Evolutionary conservation across 768 basidiomycete species (phyloP).

Genomic region (Termitomyces sp.): DNA sequence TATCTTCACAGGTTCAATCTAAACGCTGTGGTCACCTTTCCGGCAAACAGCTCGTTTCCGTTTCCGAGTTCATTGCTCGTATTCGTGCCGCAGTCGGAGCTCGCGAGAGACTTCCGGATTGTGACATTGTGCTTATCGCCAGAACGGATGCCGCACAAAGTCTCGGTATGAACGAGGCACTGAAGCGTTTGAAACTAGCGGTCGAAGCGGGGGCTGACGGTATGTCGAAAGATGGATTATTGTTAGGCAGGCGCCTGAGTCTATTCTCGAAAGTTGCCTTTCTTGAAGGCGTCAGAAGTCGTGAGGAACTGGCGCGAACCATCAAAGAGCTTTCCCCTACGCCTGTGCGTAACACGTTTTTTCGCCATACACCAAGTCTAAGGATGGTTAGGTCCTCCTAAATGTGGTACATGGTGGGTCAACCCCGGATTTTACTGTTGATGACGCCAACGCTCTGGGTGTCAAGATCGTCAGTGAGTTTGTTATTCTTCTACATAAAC

Average conservation of each 20-base stretch:
- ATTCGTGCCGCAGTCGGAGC: slow-evolving; percentile 51
- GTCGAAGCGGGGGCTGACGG: slow-evolving; percentile 41
- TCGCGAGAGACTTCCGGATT: slow-evolving; percentile 43
- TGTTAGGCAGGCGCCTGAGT: background rate
- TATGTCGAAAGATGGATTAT: slow-evolving; percentile 17
- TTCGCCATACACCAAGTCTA: background rate
- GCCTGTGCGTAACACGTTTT: slow-evolving; percentile 22
- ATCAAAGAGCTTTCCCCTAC: slow-evolving; percentile 37
- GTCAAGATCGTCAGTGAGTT: slow-evolving; percentile 38
- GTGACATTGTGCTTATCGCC: slow-evolving; percentile 48
- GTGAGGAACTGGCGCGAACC: slow-evolving; percentile 38
- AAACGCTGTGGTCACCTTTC: slow-evolving; percentile 54
- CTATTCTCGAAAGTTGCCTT: slow-evolving; percentile 42
- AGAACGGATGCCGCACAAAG: slow-evolving; percentile 52
- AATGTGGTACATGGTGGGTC: slow-evolving; percentile 50
- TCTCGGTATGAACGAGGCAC: slow-evolving; percentile 47
- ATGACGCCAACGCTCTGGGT: slow-evolving; percentile 42
- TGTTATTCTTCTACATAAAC: background rate
- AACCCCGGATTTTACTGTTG: slow-evolving; percentile 45
- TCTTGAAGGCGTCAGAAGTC: slow-evolving; percentile 47
- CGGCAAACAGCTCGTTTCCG: slow-evolving; percentile 50
- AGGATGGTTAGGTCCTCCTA: slow-evolving; percentile 32
- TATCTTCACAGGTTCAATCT: slow-evolving; percentile 29
- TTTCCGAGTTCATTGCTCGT: slow-evolving; percentile 46
- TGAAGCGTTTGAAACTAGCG: slow-evolving; percentile 43